Base-by-base conservation (phyloP, 1,284 basidiomycete genomes). In the Leccinum ponderosum region DNA sequence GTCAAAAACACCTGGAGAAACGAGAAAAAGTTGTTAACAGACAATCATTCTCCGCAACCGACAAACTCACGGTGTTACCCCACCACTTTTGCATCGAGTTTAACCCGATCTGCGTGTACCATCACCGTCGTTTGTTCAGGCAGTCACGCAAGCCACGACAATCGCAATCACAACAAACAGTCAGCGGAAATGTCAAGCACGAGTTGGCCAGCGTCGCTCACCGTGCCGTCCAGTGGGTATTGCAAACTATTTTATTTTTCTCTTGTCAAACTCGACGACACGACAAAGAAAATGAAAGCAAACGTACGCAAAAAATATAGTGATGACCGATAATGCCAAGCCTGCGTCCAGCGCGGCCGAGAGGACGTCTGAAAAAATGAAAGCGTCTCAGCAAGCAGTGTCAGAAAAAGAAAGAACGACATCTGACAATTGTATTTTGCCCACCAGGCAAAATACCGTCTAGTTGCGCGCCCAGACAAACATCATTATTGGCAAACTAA, bases 401-500 rank as follows among this genome's bases (percentile, higher is more conserved):
- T 20, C 14, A 47, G 44, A 44, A 20, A 51, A 29, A n/a, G 31
- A 22, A 20, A 29, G 17, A 20, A 5, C 6, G 12, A 33, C 9
- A 7, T 14, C 57, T 52, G 63, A 81, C 82, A 88, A 69, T 89
- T 88, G 74, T 87, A 89, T 75, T 89, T 89, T 22, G 83, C 80
- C 89, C 88, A 91, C 86, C 87, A 90, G 0, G 81, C 75, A 76
- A 90, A 90, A 65, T 84, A 78, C 53, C 81, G 77, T 61, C 81
- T 80, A 35, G 2, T 29, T 20, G 25, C 17, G 15, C 9, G n/a
- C 39, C n/a, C 42, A 42, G 39, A 42, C 7, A 39, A 39, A 39
- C 37, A 39, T 39, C 4, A 17, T 17, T 0, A 17, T 47, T 12
- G 17, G 42, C 17, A 47, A 47, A 47, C 3, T 12, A 12, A 12